Percentiles rank a stretch among this genome's conserved stretches.
phyloP scores from a whole-genome alignment of 495 filamentous ascomycete genomes.

The Cudoniella acicularis region DNA sequence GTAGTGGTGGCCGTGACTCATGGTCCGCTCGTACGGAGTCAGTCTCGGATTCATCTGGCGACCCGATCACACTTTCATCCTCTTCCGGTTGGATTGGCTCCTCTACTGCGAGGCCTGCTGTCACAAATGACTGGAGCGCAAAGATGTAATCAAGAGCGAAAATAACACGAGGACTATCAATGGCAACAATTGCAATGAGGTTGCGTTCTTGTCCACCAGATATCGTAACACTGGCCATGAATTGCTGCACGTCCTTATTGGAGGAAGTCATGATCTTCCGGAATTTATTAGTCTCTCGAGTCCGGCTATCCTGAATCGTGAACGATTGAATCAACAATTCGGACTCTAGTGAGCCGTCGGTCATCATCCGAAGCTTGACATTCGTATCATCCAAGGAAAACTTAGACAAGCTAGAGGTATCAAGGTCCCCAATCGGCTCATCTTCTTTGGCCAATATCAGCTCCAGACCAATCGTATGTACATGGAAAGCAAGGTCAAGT shows the following conservation, averaged over 20 bases:
- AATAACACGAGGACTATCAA: slow-evolving; percentile 93
- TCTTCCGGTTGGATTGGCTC: slow-evolving; percentile 51
- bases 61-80: slow-evolving; percentile 52
- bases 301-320: slow-evolving; percentile 87
- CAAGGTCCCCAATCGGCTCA: slow-evolving; percentile 70
- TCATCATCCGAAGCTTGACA: slow-evolving; percentile 91
- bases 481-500: slow-evolving; percentile 88
- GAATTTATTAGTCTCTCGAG: slow-evolving; percentile 87
- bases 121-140: slow-evolving; percentile 78
- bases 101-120: slow-evolving; percentile 60
- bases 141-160: slow-evolving; percentile 94
- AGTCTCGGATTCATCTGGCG: slow-evolving; percentile 58
- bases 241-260: slow-evolving; percentile 90
- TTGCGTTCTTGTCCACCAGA: slow-evolving; percentile 80
- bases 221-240: slow-evolving; percentile 95
- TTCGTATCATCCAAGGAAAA: slow-evolving; percentile 91
- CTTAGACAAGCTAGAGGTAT: slow-evolving; percentile 80
- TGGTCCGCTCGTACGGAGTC: slow-evolving; percentile 36
- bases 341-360: slow-evolving; percentile 86
- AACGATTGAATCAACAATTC: slow-evolving; percentile 93
- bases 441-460: slow-evolving; percentile 73
- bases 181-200: slow-evolving; percentile 86
- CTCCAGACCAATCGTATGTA: slow-evolving; percentile 82
- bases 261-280: slow-evolving; percentile 96
- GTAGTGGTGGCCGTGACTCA: not conserved